Evolutionary conservation across 306 rosid genomes (phyloP).

Genomic region (Aeschynomene evenia): DNA sequence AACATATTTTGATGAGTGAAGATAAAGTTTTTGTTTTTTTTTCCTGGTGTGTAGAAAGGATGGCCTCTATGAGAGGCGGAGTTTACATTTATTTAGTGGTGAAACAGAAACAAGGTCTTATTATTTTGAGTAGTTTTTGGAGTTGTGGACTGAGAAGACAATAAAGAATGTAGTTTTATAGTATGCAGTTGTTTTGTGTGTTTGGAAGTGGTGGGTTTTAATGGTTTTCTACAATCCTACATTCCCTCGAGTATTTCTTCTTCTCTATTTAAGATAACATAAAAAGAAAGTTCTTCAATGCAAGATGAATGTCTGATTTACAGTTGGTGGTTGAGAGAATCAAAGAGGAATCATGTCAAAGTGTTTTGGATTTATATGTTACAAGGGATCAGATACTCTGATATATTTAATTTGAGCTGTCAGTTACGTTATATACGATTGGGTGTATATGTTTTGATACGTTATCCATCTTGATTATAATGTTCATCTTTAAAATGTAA

Average conservation of each 20-base stretch:
- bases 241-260: neutral
- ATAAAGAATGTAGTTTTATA: neutral
- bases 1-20: neutral
- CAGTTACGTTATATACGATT: neutral
- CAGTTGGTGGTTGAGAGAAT: neutral
- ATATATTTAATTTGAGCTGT: neutral
- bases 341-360: neutral
- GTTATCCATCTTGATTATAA: neutral
- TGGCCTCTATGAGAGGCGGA: neutral
- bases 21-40: neutral
- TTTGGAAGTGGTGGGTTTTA: neutral
- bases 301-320: neutral
- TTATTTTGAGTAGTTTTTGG: neutral
- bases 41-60: neutral
- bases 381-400: neutral
- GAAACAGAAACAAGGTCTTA: neutral
- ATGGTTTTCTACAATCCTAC: neutral
- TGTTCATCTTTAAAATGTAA: neutral
- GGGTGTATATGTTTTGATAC: neutral
- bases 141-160: neutral
- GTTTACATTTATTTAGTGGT: conserved; percentile 6
- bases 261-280: neutral
- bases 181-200: neutral
- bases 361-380: neutral
- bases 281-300: neutral